These are phyloP conservation scores for Pittosporum tobira DNA, from an alignment of 129 eudicot genomes.

Conservation along the genomic window DNA sequence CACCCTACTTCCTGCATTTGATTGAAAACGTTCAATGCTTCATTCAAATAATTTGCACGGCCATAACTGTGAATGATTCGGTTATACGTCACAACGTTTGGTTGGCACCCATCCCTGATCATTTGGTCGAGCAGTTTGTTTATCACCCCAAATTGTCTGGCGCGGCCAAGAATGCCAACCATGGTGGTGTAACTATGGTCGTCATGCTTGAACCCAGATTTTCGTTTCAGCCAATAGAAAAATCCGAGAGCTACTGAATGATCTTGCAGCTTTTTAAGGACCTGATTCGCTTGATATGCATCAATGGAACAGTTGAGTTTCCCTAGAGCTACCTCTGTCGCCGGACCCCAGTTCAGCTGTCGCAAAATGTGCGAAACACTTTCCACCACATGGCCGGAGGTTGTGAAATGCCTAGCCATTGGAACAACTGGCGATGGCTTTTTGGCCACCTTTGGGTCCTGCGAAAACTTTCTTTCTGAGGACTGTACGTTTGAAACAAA, in stretches of 20 bases:
- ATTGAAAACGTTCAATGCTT: slow-evolving; percentile 66
- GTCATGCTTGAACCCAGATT: slow-evolving; percentile 79
- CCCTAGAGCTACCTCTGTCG: slow-evolving; percentile 66
- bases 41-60: slow-evolving; percentile 77
- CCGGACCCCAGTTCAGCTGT: slow-evolving; percentile 71
- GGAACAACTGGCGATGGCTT: slow-evolving; percentile 24
- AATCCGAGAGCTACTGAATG: slow-evolving; percentile 67
- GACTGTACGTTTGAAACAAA: slow-evolving; percentile 29
- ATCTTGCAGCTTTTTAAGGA: slow-evolving; percentile 85
- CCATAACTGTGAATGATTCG: slow-evolving; percentile 96
- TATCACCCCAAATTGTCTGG: slow-evolving; percentile 69
- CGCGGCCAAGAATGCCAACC: slow-evolving; percentile 98
- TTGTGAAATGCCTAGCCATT: slow-evolving; percentile 36
- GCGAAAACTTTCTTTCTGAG: slow-evolving; percentile 27
- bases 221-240: slow-evolving; percentile 79
- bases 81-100: slow-evolving; percentile 90
- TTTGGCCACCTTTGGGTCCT: slow-evolving; percentile 30
- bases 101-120: slow-evolving; percentile 73
- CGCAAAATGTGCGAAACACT: slow-evolving; percentile 48
- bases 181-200: slow-evolving; percentile 94
- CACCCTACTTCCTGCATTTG: slow-evolving; percentile 73
- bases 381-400: slow-evolving; percentile 46
- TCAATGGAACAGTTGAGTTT: slow-evolving; percentile 58
- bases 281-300: slow-evolving; percentile 90
- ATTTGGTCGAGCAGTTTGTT: slow-evolving; percentile 75